These are phyloP conservation scores for Diaporthe capsici DNA, from an alignment of 2,329 filamentous ascomycete species.

Conservation along the genomic window DNA sequence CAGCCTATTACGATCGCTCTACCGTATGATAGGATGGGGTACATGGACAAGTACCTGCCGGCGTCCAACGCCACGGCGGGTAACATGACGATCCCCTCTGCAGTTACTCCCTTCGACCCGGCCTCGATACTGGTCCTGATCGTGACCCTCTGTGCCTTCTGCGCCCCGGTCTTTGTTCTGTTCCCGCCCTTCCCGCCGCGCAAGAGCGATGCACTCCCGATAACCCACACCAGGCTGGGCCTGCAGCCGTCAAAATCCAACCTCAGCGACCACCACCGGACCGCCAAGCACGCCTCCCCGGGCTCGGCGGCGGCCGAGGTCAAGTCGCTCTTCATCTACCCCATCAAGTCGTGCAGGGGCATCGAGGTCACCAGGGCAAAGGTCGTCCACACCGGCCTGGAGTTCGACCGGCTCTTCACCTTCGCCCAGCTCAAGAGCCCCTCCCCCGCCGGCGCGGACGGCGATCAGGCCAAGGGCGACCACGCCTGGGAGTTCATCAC, in stretches of 20 bases:
- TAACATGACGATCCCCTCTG: slow-evolving; percentile 26
- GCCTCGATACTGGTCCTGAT: slow-evolving; percentile 56
- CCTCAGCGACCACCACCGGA: slow-evolving; percentile 45
- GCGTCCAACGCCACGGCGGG: slow-evolving; percentile 25
- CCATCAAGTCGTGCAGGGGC: slow-evolving; percentile 84
- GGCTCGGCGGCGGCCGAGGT: slow-evolving; percentile 47
- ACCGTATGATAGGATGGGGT: slow-evolving; percentile 12
- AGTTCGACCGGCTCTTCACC: slow-evolving; percentile 86
- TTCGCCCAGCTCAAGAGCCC: slow-evolving; percentile 78
- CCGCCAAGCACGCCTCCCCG: slow-evolving; percentile 38
- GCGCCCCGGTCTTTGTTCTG: slow-evolving; percentile 67
- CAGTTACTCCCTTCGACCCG: slow-evolving; percentile 46
- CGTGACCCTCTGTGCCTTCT: slow-evolving; percentile 63
- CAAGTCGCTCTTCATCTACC: slow-evolving; percentile 83
- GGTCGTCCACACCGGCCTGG: slow-evolving; percentile 78
- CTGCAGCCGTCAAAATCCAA: slow-evolving; percentile 53
- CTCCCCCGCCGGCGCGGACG: slow-evolving; percentile 56
- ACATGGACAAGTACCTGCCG: slow-evolving; percentile 30
- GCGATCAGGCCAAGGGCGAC: slow-evolving; percentile 54
- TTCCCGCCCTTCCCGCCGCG: slow-evolving; percentile 69
- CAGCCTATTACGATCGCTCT: background rate
- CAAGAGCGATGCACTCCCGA: slow-evolving; percentile 66
- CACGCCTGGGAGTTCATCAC: slow-evolving; percentile 80
- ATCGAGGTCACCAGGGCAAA: slow-evolving; percentile 78
- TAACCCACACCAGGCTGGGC: slow-evolving; percentile 68